Conservation (phyloP, 1,139 yeast species). For the Kodamaea fungicola region DNA sequence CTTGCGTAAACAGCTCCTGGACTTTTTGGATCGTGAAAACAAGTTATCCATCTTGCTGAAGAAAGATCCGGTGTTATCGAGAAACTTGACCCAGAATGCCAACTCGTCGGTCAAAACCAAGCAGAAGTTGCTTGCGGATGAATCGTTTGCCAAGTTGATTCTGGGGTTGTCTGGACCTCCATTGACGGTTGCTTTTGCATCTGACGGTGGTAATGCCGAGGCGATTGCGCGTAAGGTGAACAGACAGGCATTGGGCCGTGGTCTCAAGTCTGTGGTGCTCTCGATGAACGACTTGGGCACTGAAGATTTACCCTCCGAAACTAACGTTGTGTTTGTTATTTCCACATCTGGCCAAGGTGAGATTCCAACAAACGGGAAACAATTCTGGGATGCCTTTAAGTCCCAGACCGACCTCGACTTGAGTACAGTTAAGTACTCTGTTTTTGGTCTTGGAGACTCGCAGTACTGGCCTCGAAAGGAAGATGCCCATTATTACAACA, state of each 20-base stretch:
- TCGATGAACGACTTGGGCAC: slow-evolving; percentile 84
- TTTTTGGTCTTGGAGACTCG: slow-evolving; percentile 92
- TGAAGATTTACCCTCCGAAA: slow-evolving; percentile 79
- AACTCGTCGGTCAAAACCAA: slow-evolving; percentile 52
- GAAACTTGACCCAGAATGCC: slow-evolving; percentile 66
- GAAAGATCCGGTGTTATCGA: slow-evolving; percentile 71
- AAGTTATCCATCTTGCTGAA: slow-evolving; percentile 72
- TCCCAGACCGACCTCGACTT: slow-evolving; percentile 68
- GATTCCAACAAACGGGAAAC: slow-evolving; percentile 91
- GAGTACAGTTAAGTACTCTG: slow-evolving; percentile 64
- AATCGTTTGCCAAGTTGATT: slow-evolving; percentile 69
- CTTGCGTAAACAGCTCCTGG: slow-evolving; percentile 70
- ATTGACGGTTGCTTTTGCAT: slow-evolving; percentile 82
- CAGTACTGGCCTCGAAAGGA: slow-evolving; percentile 97
- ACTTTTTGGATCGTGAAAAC: slow-evolving; percentile 86
- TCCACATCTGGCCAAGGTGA: slow-evolving; percentile 99
- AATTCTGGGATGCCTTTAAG: slow-evolving; percentile 83
- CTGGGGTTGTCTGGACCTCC: slow-evolving; percentile 95
- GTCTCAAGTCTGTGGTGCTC: slow-evolving; percentile 71
- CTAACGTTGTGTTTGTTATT: slow-evolving; percentile 74
- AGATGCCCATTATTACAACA: slow-evolving; percentile 89
- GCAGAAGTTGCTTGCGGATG: slow-evolving; percentile 70
- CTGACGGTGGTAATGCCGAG: slow-evolving; percentile 95
- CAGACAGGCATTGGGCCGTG: slow-evolving; percentile 82
- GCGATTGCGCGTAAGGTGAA: slow-evolving; percentile 76